Evolutionary conservation across 768 basidiomycete species (phyloP).

Genomic region (Pulveroboletus ravenelii): DNA sequence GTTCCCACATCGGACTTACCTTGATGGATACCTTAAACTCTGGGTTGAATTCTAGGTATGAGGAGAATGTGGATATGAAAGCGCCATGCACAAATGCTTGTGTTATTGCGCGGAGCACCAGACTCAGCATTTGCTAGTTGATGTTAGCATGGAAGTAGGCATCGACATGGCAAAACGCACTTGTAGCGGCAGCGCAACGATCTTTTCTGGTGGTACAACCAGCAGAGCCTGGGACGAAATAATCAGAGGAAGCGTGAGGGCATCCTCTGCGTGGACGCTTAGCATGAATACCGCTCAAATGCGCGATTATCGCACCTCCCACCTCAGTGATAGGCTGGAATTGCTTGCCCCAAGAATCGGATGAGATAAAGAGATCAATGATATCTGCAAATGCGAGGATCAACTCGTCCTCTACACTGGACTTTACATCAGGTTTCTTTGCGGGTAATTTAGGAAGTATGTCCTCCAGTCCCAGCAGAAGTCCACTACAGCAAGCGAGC

Average conservation of each 20-base stretch:
- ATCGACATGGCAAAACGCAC: slow-evolving; percentile 31
- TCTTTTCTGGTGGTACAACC: slow-evolving; percentile 47
- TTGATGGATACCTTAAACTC: slow-evolving; percentile 18
- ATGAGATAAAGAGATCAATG: slow-evolving; percentile 51
- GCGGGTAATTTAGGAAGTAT: slow-evolving; percentile 30
- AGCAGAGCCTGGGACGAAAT: slow-evolving; percentile 59
- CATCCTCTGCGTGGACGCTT: slow-evolving; percentile 33
- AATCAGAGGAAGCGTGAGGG: slow-evolving; percentile 43
- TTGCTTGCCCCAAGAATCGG: slow-evolving; percentile 60
- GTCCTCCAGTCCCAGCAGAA: slow-evolving; percentile 63
- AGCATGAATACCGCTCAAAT: slow-evolving; percentile 1
- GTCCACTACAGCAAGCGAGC: slow-evolving; percentile 58
- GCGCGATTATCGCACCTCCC: slow-evolving; percentile 28
- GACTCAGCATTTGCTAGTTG: slow-evolving; percentile 23
- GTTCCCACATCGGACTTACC: slow-evolving; percentile 3
- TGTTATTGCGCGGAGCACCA: slow-evolving; percentile 45
- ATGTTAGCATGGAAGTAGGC: slow-evolving; percentile 7
- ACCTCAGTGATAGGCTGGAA: slow-evolving; percentile 53
- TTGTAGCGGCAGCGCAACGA: slow-evolving; percentile 58
- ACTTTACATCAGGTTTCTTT: slow-evolving; percentile 31
- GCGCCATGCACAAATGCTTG: slow-evolving; percentile 53
- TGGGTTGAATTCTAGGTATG: slow-evolving; percentile 27
- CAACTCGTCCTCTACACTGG: slow-evolving; percentile 56
- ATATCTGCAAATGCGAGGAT: slow-evolving; percentile 71
- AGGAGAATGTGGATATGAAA: slow-evolving; percentile 45